Evolutionary conservation across 2,329 filamentous ascomycete genomes (phyloP), one percentile per base, ranked within the genome.

Genomic region (Talaromyces albobiverticillius): DNA sequence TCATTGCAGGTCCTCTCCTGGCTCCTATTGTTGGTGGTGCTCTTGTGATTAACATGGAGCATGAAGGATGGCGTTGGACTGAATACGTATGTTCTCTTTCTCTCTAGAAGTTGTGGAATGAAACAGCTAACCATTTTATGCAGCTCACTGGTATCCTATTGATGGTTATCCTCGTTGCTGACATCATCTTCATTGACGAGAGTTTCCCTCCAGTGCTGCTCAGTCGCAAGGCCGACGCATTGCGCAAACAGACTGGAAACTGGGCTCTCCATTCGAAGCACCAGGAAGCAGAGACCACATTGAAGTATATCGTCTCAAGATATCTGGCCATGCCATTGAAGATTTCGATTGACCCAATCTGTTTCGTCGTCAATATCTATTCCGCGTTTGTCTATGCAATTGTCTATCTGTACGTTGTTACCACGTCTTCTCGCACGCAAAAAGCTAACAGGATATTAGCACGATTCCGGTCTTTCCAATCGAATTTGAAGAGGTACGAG

Each of bases 171-270:
- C 23, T 49, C 5, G 22, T 22, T 11, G 34, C 46, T 10, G 46
- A 40, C 16, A 18, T 40, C 9, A 20, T 49, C 1, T 49, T 14
- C 7, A n/a, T 49, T 3, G 46, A 49, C 9, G 46, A 49, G 6
- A 49, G 46, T 10, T 49, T 29, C 34, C 46, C 72, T 1, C 84
- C 84, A 0, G 73, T 85, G 3, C 76, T 87, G 16, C 74, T 87
- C 23, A 74, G 76, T 20, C 75, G 72, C 22, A 78, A 84, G 10
- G 88, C 88, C 2, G 70, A 72, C 32, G 76, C 74, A 52, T 67
- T 88, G 31, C 81, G 84, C 58, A 81, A 79, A 61, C 76, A 76
- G 25, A 82, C 83, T 29, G 82, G 81, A 1, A 76, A 79, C 16
- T 23, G 65, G 68, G 59, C 67, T 18, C 66, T 71, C 46, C 71